Base-by-base conservation (phyloP, 2,329 filamentous ascomycete species). In the Cordyceps militaris region DNA sequence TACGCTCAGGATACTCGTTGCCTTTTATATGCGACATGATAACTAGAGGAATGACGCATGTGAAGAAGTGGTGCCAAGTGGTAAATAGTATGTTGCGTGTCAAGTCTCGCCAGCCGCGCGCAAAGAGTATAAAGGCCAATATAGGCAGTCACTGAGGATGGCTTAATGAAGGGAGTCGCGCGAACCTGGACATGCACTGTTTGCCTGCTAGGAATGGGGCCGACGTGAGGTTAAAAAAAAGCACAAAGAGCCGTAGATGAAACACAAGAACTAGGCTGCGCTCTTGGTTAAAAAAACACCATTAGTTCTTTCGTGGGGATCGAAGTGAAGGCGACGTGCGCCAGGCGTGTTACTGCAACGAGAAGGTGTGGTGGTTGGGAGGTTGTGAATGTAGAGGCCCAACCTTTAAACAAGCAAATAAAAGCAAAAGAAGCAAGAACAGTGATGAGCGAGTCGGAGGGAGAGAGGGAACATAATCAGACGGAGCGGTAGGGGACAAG, bases 361-460 rank as follows among this genome's bases (percentile, higher is more conserved):
- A 61, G 60, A 61, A 61, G 14, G 44, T 26, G 13, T 28, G 24
- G 23, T 28, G n/a, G 11, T 49, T 21, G 24, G 62, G 23, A n/a
- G 9, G 11, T 36, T 43, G n/a, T n/a, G 16, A 62, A 62, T 57
- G 65, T 63, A 61, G 65, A 73, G 73, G 74, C 66, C 71, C 70
- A 73, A 65, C 65, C 68, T 63, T 66, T 61, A 57, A 63, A 62
- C 59, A 58, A 69, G 65, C 58, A 60, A 64, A n/a, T n/a, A 38
- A 63, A 66, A 58, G 57, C 60, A 61, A 32, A 23, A 49, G 26
- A 56, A 52, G 34, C 54, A 61, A 52, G 24, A 42, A 58, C n/a
- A 51, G 59, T 57, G 44, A 26, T 38, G 42, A 38, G 56, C 36
- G 36, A 49, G 49, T 58, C 58, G 51, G 52, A 43, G 51, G 58